These are phyloP conservation scores for Torulaspora maleeae DNA, from an alignment of 805 yeast species.

Conservation along the genomic window DNA sequence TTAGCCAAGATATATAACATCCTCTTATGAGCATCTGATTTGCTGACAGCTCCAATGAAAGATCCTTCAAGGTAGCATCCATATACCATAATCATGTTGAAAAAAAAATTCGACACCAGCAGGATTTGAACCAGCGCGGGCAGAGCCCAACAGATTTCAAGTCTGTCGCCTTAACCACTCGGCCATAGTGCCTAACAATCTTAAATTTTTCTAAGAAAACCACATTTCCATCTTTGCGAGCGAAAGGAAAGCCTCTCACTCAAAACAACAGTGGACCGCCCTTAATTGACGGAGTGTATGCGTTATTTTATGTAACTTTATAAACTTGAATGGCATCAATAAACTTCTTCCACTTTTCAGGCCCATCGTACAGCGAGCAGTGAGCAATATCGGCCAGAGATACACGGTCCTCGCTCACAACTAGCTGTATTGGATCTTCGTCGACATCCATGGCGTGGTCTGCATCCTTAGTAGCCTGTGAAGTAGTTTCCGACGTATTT, in stretches of 20 bases:
- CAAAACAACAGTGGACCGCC: too few species aligned
- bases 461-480: conserved; percentile 16
- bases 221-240: too few species aligned
- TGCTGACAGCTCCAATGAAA: too few species aligned
- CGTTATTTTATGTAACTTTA: neutral
- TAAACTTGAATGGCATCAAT: conserved; percentile 14
- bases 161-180: conserved; percentile 49
- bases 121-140: conserved; percentile 49
- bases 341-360: conserved; percentile 24
- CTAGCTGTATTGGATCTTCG: conserved; percentile 13
- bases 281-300: neutral
- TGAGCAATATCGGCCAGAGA: conserved; percentile 17
- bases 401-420: conserved; percentile 32
- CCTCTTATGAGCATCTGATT: neutral
- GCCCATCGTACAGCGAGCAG: conserved; percentile 26
- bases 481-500: neutral
- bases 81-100: too few species aligned
- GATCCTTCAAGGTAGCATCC: too few species aligned
- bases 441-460: conserved; percentile 9
- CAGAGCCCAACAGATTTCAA: conserved; percentile 46
- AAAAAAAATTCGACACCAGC: conserved; percentile 41
- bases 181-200: conserved; percentile 39
- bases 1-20: conserved; percentile 42
- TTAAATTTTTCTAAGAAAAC: neutral
- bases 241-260: neutral